phyloP scores from a whole-genome alignment of 2,329 filamentous ascomycete species.

The Calonectria pauciramosa region DNA sequence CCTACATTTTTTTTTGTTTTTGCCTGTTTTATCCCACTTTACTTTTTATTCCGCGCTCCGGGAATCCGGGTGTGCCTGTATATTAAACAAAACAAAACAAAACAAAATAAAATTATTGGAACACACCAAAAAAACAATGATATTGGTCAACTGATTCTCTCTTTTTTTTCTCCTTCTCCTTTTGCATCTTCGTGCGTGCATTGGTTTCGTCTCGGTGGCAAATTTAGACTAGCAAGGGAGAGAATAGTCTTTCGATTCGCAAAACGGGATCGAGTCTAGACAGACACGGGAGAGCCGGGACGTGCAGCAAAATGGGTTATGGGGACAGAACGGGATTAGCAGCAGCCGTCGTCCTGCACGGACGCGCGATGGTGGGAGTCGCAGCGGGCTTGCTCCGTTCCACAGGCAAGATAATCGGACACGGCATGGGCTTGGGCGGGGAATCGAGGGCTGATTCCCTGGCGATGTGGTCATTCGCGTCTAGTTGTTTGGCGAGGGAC shows the following conservation, averaged over 20 bases:
- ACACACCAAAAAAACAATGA: not conserved
- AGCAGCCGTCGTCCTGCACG: not conserved
- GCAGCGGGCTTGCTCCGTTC: not conserved
- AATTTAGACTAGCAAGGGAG: slow-evolving; percentile 26
- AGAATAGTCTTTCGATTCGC: slow-evolving; percentile 14
- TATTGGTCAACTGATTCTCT: not conserved
- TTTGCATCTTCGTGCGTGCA: not conserved
- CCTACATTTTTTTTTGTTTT: not conserved
- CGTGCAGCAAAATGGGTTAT: slow-evolving; percentile 3
- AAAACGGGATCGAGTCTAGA: not conserved
- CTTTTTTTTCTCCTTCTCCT: not conserved
- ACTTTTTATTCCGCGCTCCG: not conserved
- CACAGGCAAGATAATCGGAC: not conserved
- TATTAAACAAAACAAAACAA: not conserved
- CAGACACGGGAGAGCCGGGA: not conserved
- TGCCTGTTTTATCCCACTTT: not conserved
- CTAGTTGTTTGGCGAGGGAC: not conserved
- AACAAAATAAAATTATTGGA: not conserved
- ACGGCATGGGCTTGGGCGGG: not conserved
- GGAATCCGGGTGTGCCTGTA: not conserved
- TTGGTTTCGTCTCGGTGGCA: not conserved
- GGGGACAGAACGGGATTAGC: slow-evolving; percentile 4
- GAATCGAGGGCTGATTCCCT: not conserved
- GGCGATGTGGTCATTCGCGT: not conserved
- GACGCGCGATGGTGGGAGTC: not conserved